phyloP scores from a whole-genome alignment of 768 basidiomycete genomes.

The Lepiota brunneoincarnata region DNA sequence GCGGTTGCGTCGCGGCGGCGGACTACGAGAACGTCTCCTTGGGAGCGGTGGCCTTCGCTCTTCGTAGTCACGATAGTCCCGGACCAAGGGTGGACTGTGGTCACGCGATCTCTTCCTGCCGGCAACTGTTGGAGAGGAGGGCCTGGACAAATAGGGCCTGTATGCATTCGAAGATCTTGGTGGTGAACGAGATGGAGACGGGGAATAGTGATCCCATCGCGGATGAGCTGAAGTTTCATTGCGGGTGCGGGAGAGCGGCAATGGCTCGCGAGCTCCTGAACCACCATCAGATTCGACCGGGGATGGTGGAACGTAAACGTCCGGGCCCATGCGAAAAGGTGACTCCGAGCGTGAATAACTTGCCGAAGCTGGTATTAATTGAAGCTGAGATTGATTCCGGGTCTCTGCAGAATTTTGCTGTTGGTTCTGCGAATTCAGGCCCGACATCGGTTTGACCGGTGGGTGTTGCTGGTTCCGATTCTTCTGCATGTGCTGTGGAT shows the following conservation, averaged over 20 bases:
- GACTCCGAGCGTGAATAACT: not conserved
- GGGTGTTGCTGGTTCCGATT: not conserved
- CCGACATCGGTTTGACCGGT: not conserved
- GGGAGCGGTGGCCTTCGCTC: not conserved
- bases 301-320: not conserved
- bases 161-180: not conserved
- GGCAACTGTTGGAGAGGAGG: not conserved
- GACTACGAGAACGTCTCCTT: constrained; percentile 3
- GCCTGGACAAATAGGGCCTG: not conserved
- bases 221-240: not conserved
- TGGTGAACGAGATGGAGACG: not conserved
- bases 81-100: not conserved
- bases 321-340: constrained; percentile 9
- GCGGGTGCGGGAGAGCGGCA: not conserved
- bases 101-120: constrained; percentile 8
- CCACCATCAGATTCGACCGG: not conserved
- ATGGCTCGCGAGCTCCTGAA: not conserved
- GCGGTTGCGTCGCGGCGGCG: constrained; percentile 2
- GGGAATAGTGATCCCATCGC: constrained; percentile 8
- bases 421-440: not conserved
- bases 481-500: not conserved
- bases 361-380: not conserved
- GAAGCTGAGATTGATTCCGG: not conserved
- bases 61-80: constrained; percentile 7
- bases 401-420: not conserved